Evolutionary conservation across 768 basidiomycete genomes (phyloP).

Genomic region (Porphyrellus cyaneotinctus): DNA sequence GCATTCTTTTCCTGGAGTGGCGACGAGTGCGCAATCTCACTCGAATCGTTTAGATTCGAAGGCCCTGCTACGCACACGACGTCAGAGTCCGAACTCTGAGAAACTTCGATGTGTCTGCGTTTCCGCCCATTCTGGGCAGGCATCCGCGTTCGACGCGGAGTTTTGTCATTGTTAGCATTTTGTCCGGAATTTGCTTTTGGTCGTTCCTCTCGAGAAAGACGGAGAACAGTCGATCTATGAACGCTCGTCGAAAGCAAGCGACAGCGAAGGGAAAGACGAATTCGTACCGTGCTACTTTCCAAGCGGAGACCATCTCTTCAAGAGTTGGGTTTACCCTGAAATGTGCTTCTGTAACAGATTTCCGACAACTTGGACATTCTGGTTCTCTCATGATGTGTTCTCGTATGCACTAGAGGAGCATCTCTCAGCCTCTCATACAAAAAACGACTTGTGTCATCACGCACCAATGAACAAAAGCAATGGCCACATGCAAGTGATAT

Average conservation of each 20-base stretch:
- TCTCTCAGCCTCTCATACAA: conserved; percentile 5
- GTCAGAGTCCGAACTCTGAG: conserved; percentile 25
- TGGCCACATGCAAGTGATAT: conserved; percentile 75
- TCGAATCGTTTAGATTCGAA: conserved; percentile 24
- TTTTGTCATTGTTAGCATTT: conserved; percentile 4
- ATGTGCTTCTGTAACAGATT: conserved; percentile 53
- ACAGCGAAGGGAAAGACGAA: neutral
- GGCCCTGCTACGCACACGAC: conserved; percentile 29
- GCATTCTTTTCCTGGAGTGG: conserved; percentile 20
- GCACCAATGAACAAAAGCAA: conserved; percentile 74
- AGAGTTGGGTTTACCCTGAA: conserved; percentile 66
- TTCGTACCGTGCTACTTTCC: conserved; percentile 64
- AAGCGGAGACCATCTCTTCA: conserved; percentile 67
- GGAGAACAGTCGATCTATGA: conserved; percentile 42
- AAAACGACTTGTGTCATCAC: conserved; percentile 20
- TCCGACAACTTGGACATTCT: conserved; percentile 72
- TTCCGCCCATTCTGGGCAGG: conserved; percentile 31
- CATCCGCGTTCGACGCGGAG: conserved; percentile 16
- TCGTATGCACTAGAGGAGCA: conserved; percentile 59
- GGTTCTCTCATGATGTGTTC: conserved; percentile 51
- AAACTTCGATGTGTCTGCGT: conserved; percentile 29
- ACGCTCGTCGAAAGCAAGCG: neutral
- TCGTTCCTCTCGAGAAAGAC: conserved; percentile 37
- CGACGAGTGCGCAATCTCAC: conserved; percentile 21
- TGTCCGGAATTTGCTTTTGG: conserved; percentile 5